A percentile compares a stretch with the other conserved stretches of the same genome.
Evolutionary conservation across 192 early-diverging fungal genomes (phyloP).

Genomic region (Podila verticillata): DNA sequence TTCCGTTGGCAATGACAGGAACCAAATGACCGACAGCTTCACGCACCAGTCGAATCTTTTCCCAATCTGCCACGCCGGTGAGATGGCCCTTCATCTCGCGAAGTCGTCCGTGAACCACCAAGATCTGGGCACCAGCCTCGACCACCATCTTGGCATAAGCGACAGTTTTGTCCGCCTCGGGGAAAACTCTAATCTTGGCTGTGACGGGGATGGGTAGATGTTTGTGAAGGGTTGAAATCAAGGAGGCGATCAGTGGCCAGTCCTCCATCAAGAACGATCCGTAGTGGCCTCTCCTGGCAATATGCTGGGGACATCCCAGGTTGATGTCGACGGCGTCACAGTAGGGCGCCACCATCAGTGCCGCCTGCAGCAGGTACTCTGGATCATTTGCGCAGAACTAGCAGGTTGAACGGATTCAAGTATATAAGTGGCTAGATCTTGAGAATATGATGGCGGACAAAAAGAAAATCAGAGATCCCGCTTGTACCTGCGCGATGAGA

Average conservation of each 20-base stretch:
- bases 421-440: neutral
- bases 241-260: slow-evolving; percentile 77
- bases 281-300: slow-evolving; percentile 91
- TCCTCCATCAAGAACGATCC: slow-evolving; percentile 96
- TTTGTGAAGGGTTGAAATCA: slow-evolving; percentile 74
- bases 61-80: slow-evolving; percentile 97
- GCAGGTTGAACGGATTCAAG: neutral
- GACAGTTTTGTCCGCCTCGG: slow-evolving; percentile 90
- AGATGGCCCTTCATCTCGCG: slow-evolving; percentile 98
- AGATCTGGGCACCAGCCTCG: slow-evolving; percentile 88
- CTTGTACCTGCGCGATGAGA: slow-evolving; percentile 78
- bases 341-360: slow-evolving; percentile 78
- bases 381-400: slow-evolving; percentile 99
- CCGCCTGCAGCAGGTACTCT: slow-evolving; percentile 81
- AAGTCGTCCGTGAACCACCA: slow-evolving; percentile 94
- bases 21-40: slow-evolving; percentile 73
- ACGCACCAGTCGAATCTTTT: slow-evolving; percentile 86
- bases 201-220: slow-evolving; percentile 91
- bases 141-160: slow-evolving; percentile 97
- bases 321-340: slow-evolving; percentile 97
- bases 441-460: neutral
- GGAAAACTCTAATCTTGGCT: slow-evolving; percentile 94
- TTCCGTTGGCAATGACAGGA: slow-evolving; percentile 98
- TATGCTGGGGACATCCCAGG: slow-evolving; percentile 96
- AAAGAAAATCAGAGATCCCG: neutral